phyloP scores from a whole-genome alignment of 2,329 filamentous ascomycete species.

The Fusarium verticillioides region DNA sequence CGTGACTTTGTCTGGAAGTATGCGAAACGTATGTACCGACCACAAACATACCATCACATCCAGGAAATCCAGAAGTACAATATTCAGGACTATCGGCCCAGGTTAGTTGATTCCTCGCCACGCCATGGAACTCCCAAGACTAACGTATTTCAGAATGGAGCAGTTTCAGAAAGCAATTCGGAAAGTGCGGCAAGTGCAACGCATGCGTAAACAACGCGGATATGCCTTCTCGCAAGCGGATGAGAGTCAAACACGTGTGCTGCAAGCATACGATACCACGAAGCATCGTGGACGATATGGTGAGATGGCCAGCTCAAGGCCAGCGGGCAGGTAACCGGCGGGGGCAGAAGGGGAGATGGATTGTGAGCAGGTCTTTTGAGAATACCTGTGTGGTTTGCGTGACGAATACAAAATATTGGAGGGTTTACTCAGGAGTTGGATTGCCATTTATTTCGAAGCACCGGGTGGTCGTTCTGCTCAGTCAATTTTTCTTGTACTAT shows the following conservation, averaged over 20 bases:
- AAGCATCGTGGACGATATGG: constrained; percentile 90
- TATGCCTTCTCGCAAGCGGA: constrained; percentile 99
- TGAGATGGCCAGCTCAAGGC: constrained; percentile 79
- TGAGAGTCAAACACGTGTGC: constrained; percentile 91
- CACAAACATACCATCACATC: constrained; percentile 96
- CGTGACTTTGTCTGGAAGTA: constrained; percentile 98
- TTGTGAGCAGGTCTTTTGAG: constrained; percentile 32
- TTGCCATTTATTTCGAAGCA: constrained; percentile 36
- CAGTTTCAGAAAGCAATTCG: constrained; percentile 99
- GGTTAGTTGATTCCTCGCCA: constrained; percentile 63
- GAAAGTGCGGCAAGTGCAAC: constrained; percentile 97
- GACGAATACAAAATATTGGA: constrained; percentile 41
- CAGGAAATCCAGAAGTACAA: constrained; percentile 99
- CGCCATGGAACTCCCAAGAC: background rate
- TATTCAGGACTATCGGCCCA: constrained; percentile 96
- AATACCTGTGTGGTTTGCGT: constrained; percentile 32
- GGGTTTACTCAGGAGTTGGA: constrained; percentile 41
- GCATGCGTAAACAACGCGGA: constrained; percentile 98
- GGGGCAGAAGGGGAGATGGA: constrained; percentile 6
- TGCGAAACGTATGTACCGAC: constrained; percentile 94
- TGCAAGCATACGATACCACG: constrained; percentile 98
- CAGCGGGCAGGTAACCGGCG: constrained; percentile 39
- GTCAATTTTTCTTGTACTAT: constrained; percentile 19
- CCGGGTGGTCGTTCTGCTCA: constrained; percentile 19
- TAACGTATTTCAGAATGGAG: constrained; percentile 79